Base-by-base conservation (phyloP, 805 yeast genomes). In the Nakazawaea peltata region DNA sequence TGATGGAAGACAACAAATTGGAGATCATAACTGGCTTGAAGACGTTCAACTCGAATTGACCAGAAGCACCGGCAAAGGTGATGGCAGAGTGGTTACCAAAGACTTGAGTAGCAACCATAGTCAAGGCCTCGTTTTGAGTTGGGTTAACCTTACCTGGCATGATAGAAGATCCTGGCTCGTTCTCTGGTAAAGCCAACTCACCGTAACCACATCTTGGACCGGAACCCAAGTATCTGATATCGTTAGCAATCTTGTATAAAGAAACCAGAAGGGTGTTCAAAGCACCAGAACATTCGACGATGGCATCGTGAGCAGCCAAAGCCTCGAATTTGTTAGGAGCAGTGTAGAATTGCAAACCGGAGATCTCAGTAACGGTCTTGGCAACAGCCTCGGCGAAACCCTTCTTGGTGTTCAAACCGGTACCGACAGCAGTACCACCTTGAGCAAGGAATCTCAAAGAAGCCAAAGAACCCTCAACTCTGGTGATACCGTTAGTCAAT, bases 91-190 rank as follows among this genome's bases (percentile, higher is more conserved):
- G 80, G 78, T 92, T 92, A 61, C 98, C 98, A 58, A 92, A 86
- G 19, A 92, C 97, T 71, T 92, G 98, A 44, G 92, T 76, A 58
- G 95, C 87, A 43, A 90, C 96, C 95, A 92, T 94, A 45, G 97
- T 92, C 59, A 92, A 68, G 37, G 98, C 98, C 73, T 92, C 98
- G 63, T 88, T 88, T 71, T 92, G 98, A 39, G 98, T 92, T 47
- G 98, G 98, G 74, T 92, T 92, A 44, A 92, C 97, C 69, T 92
- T 92, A 59, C 98, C 98, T 35, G 98, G 98, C 98, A 92, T 92
- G 63, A 92, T 92, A 19, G 97, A 87, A 41, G 97, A 86, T 56
- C 98, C 98, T 39, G 98, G 98, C 69, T 92, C 98, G 64, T 92
- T 92, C 69, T 90, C 97, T 44, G 98, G 98, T 50, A 92, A 70